Conservation (phyloP, 2,329 filamentous ascomycete genomes). For the Akanthomyces lecanii region DNA sequence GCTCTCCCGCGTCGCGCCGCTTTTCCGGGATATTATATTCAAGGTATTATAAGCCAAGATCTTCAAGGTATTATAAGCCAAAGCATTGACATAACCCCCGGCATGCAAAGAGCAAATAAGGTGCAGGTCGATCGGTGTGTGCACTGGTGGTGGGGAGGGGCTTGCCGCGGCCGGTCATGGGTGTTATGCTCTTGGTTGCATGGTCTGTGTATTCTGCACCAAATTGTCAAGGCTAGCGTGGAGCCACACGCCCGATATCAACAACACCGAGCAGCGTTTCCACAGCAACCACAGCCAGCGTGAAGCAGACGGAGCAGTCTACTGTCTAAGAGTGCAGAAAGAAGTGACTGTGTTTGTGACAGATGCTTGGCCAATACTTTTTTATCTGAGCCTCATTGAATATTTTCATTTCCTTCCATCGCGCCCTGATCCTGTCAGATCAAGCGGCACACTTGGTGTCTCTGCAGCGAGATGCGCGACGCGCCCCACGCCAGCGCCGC, state of each 20-base stretch:
- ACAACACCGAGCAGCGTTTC: constrained; percentile 13
- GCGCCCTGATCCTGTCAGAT: no score
- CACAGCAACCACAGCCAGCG: not conserved
- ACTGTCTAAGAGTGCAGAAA: not conserved
- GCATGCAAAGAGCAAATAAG: constrained; percentile 7
- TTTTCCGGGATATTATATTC: constrained; percentile 1
- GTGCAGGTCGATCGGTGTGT: constrained; percentile 14
- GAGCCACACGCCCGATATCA: constrained; percentile 10
- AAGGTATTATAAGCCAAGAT: not conserved
- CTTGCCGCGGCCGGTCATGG: constrained; percentile 7
- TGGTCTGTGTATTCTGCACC: constrained; percentile 3
- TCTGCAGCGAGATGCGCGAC: not conserved
- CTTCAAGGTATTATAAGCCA: not conserved
- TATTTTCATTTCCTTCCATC: no score
- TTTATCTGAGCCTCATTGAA: no score
- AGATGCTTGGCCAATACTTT: no score
- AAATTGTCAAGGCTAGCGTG: not conserved
- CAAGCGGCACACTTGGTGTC: not conserved
- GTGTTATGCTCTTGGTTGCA: constrained; percentile 12
- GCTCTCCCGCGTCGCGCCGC: not conserved
- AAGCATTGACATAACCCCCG: constrained; percentile 11
- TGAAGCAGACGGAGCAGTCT: not conserved
- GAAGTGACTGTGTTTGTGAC: no score
- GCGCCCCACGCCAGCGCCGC: not conserved
- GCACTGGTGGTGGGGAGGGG: constrained; percentile 15